Base-by-base conservation (phyloP, 352 stramenopile genomes). In the Globisporangium acanthophoron region DNA sequence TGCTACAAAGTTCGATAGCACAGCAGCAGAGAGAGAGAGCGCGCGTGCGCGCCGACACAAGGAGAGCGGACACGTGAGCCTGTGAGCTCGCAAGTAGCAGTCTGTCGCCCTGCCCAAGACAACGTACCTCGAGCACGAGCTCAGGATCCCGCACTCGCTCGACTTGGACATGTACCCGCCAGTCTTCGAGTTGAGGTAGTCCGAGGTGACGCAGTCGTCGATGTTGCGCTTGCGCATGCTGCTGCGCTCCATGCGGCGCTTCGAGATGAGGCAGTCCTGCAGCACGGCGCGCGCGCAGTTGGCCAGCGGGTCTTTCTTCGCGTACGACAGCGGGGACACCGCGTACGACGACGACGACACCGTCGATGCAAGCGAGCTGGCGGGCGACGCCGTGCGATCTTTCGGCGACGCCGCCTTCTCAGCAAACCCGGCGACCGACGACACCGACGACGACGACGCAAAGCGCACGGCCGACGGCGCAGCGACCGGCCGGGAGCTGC, bases 221-320 rank as follows among this genome's bases (percentile, higher is more conserved):
- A 88, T 73, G 5, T 71, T 88, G 39, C 83, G 80, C 58, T 92
- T 92, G 13, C 77, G 71, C 59, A 82, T 67, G 27, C 62, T 85
- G 53, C 61, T 83, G 35, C 75, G 67, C 39, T 87, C 71, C 55
- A 81, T 71, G 58, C 80, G 63, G 12, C 76, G 71, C 55, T 81
- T 78, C 54, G 44, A 49, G n/a, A 77, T 74, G 27, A 88, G 82
- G 58, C 80, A 92, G 46, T 92, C 80, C 58, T 90, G 71, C 31
- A 90, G 41, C 37, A 92, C 77, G 15, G 77, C 80, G 7, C 76
- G 67, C 18, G 83, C 78, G 35, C 83, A 90, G 16, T 70, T 75
- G 33, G 78, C 73, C 16, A 92, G 62, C 8, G 79, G 77, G 46
- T 89, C 80, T 11, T 73, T 64, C 6, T 53, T 71, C 43, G 70